These are phyloP conservation scores for Proliferodiscus dingleyae DNA, from an alignment of 2,329 filamentous ascomycete genomes.

Conservation along the genomic window DNA sequence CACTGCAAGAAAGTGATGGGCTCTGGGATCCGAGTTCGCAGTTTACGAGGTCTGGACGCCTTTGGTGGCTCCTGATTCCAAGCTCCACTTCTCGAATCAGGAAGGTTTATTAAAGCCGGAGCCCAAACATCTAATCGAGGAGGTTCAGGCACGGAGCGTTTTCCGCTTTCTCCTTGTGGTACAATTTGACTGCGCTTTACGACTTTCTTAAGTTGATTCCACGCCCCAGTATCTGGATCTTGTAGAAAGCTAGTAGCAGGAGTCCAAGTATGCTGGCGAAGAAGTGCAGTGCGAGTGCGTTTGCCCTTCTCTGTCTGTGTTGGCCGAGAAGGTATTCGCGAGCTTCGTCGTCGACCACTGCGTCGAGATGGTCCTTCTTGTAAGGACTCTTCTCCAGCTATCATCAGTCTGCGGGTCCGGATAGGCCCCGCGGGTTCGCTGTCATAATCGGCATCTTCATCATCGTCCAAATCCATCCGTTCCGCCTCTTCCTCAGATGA, in stretches of 20 bases:
- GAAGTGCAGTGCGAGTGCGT: not conserved
- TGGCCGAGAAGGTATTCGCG: no score
- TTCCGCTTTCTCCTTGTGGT: constrained; percentile 8
- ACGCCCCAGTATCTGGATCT: not conserved
- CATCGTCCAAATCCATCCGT: no score
- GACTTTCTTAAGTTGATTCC: constrained; percentile 7
- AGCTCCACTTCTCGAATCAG: constrained; percentile 25
- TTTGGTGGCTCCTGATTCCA: constrained; percentile 18
- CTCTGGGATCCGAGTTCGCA: constrained; percentile 22
- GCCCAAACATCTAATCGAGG: constrained; percentile 14
- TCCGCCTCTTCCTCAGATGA: no score
- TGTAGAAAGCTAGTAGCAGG: not conserved
- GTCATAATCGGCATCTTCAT: no score
- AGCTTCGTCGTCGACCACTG: no score
- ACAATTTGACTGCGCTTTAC: constrained; percentile 1
- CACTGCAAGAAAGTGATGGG: constrained; percentile 30
- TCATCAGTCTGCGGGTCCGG: no score
- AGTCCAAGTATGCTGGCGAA: not conserved
- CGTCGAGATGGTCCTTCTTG: no score
- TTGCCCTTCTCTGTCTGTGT: not conserved
- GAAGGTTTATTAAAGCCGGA: constrained; percentile 13
- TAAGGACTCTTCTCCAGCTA: no score
- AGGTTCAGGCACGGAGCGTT: constrained; percentile 1
- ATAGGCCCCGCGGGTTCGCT: no score
- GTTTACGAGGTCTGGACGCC: not conserved